Base-by-base conservation (phyloP, 345 rosid genomes). In the Corymbia maculata region DNA sequence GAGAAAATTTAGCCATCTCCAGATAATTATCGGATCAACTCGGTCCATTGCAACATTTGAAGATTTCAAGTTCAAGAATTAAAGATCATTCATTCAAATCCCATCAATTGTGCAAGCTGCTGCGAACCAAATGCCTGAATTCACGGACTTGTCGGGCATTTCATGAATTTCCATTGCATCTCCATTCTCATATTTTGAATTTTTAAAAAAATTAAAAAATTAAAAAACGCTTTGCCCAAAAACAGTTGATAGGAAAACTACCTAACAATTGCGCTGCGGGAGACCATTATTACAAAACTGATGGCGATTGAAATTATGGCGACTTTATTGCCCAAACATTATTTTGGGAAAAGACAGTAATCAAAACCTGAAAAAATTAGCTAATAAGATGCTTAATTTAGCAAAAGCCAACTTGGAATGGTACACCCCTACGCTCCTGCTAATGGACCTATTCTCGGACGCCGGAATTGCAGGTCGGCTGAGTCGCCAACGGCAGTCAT, bases 1-100 rank as follows among this genome's bases (percentile, higher is more conserved):
- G 9, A 64, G 75, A 64, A 64, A 64, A 64, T 59, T 13, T n/a
- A 3, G 75, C 36, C 9, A 64, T n/a, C 19, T 64, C 75, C 36
- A 4, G 0, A 5, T n/a, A n/a, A 13, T n/a, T 28, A 16, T n/a
- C 17, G 0, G 5, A n/a, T 64, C 2, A 4, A 64, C 8, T 9
- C 30, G 3, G 4, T 64, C 2, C 19, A 64, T 64, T 64, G 36
- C 13, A 6, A n/a, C 6, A 13, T 64, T 9, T 1, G 42, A 19
- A 64, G 30, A 64, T 64, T 64, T 64, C 75, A n/a, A 64, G 19
- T 64, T 64, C 36, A n/a, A 28, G 36, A 7, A 64, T 64, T 6
- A 13, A 15, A 64, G 36, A 26, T 13, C 5, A 6, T n/a, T n/a
- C 36, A 0, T n/a, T 64, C 9, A 2, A 6, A 64, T n/a, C 30